These are phyloP conservation scores for Gnomoniopsis sp. DNA, from an alignment of 2,329 filamentous ascomycete genomes.

Conservation along the genomic window DNA sequence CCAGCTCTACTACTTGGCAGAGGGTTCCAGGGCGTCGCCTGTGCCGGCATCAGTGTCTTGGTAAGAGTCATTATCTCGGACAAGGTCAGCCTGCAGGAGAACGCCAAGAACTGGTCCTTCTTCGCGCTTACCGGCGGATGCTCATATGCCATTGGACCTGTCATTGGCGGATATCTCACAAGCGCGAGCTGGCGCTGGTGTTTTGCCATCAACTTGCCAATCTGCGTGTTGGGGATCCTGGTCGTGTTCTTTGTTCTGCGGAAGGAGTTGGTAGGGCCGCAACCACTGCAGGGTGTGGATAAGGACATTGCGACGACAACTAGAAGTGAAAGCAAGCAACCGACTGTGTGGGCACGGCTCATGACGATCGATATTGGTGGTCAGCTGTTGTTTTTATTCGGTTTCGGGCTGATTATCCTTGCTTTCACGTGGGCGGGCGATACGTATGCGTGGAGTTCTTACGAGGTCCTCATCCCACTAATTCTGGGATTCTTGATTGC, in stretches of 20 bases:
- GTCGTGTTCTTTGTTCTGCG: conserved; percentile 55
- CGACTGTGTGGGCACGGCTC: conserved; percentile 39
- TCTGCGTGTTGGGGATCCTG: conserved; percentile 48
- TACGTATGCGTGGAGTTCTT: conserved; percentile 47
- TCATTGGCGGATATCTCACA: conserved; percentile 57
- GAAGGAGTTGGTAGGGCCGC: conserved; percentile 53
- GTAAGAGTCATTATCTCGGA: conserved; percentile 62
- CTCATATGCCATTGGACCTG: conserved; percentile 58
- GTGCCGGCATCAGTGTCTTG: conserved; percentile 58
- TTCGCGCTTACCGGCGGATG: conserved; percentile 59
- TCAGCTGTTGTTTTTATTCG: conserved; percentile 52
- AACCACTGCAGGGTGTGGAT: conserved; percentile 42
- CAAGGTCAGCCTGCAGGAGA: conserved; percentile 58
- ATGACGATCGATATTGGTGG: conserved; percentile 54
- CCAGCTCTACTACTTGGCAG: conserved; percentile 59
- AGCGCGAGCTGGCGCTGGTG: conserved; percentile 61
- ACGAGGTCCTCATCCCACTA: conserved; percentile 46
- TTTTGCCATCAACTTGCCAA: conserved; percentile 60
- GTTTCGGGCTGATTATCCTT: conserved; percentile 51
- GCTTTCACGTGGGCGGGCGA: conserved; percentile 55
- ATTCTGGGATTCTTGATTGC: conserved; percentile 40
- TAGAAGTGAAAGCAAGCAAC: conserved; percentile 23
- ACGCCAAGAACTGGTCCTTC: conserved; percentile 58
- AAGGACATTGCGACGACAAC: conserved; percentile 21
- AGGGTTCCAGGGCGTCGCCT: conserved; percentile 59